Evolutionary conservation across 1,139 yeast species (phyloP).

Genomic region (Zygosaccharomyces pseudobailii): DNA sequence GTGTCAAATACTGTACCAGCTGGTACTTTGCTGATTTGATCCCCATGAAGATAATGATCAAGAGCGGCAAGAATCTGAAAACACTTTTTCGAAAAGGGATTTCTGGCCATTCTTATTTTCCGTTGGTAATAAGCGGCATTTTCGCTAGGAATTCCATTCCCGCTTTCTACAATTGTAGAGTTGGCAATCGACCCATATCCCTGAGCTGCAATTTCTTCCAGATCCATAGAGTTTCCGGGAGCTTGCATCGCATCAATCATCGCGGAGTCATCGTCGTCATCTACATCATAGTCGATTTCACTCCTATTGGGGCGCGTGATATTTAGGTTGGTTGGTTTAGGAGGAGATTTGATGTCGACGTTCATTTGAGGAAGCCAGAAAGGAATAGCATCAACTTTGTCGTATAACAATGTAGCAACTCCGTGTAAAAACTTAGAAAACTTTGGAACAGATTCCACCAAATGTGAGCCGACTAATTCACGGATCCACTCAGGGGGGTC

Average conservation of each 20-base stretch:
- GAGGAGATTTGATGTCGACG: conserved; percentile 88
- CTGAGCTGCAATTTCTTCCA: conserved; percentile 44
- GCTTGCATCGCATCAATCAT: conserved; percentile 32
- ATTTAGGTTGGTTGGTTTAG: conserved; percentile 44
- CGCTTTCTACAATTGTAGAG: not conserved
- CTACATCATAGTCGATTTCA: conserved; percentile 38
- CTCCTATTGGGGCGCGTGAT: conserved; percentile 32
- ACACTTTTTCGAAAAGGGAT: conserved; percentile 18
- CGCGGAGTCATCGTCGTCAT: conserved; percentile 37
- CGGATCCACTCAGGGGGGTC: conserved; percentile 98
- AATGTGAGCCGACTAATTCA: conserved; percentile 82
- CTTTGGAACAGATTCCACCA: conserved; percentile 97
- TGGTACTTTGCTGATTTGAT: conserved; percentile 69
- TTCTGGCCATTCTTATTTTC: conserved; percentile 25
- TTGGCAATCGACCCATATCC: conserved; percentile 37
- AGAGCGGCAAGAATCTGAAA: conserved; percentile 22
- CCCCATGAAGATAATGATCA: conserved; percentile 55
- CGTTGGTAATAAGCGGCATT: conserved; percentile 27
- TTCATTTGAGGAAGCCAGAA: conserved; percentile 99
- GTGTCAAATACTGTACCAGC: conserved; percentile 74
- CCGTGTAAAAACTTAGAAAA: conserved; percentile 97
- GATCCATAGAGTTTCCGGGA: conserved; percentile 41
- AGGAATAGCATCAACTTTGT: conserved; percentile 76
- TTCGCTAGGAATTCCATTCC: conserved; percentile 30
- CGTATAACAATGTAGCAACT: conserved; percentile 81